Conservation (phyloP, 345 rosid species). For the Leavenworthia alabamica region DNA sequence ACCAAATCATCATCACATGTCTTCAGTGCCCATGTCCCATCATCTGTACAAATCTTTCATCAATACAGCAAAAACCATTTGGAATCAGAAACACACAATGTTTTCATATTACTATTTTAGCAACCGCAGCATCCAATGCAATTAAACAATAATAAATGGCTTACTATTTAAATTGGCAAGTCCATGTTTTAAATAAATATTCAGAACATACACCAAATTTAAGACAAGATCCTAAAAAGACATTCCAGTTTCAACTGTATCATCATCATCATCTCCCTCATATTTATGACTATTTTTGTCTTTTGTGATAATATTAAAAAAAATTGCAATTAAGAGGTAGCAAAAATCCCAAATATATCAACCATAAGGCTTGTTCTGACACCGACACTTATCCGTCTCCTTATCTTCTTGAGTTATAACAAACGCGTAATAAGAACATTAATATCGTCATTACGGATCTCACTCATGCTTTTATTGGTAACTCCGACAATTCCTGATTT, state of each 20-base stretch:
- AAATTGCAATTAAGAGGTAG: slow-evolving; percentile 14
- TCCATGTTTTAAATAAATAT: not conserved
- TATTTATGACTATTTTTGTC: slow-evolving; percentile 9
- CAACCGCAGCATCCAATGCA: not conserved
- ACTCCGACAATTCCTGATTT: slow-evolving; percentile 10
- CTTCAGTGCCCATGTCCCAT: not conserved
- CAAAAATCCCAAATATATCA: slow-evolving; percentile 16
- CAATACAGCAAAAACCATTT: not conserved
- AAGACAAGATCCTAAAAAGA: not conserved
- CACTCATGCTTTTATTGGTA: slow-evolving; percentile 13
- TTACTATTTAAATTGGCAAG: not conserved
- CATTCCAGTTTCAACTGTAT: not conserved
- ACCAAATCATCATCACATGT: not conserved
- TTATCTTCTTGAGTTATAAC: not conserved
- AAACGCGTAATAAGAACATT: not conserved
- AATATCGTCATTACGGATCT: slow-evolving; percentile 1
- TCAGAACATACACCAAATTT: not conserved
- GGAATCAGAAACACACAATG: not conserved
- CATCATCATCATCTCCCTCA: not conserved
- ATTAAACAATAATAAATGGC: not conserved
- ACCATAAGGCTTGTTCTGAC: slow-evolving; percentile 1
- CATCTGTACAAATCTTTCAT: not conserved
- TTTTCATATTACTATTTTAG: not conserved
- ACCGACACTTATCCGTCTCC: slow-evolving; percentile 15
- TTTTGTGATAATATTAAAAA: not conserved